A percentile compares a stretch with the other conserved stretches of the same genome.
These are phyloP conservation scores for Picochlorum sp. DNA, from an alignment of 139 green algal species.

Conservation along the genomic window DNA sequence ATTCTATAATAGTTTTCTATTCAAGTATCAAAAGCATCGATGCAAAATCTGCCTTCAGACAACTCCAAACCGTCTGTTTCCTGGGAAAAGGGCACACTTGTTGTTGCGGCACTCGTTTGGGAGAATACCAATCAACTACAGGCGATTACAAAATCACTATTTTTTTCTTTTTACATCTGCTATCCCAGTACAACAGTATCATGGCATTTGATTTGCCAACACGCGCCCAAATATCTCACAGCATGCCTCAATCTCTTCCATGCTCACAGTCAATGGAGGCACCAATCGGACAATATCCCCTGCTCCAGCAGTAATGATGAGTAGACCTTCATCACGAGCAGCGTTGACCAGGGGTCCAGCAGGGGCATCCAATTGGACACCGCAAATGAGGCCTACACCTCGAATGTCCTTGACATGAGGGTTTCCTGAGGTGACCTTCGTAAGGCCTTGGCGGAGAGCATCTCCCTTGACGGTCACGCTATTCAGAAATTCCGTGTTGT, in stretches of 20 bases:
- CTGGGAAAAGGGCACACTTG: too few relatives aligned
- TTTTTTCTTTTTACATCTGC: background rate
- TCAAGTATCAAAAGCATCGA: too few relatives aligned
- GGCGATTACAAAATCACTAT: background rate
- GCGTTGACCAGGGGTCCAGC: conserved; percentile 65
- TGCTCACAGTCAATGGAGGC: conserved; percentile 81
- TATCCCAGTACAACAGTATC: background rate
- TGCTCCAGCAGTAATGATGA: conserved; percentile 88
- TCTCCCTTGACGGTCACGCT: conserved; percentile 71
- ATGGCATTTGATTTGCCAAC: background rate
- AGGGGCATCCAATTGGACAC: conserved; percentile 82
- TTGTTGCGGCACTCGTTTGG: too few relatives aligned
- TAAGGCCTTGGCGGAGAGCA: conserved; percentile 57
- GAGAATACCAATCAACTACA: background rate
- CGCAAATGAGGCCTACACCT: conserved; percentile 54
- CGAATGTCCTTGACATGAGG: conserved; percentile 49
- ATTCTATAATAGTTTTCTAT: background rate
- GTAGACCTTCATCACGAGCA: conserved; percentile 65
- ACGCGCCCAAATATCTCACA: conserved; percentile 5
- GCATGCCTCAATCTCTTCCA: conserved; percentile 76
- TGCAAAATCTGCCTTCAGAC: too few relatives aligned
- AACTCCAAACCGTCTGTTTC: too few relatives aligned
- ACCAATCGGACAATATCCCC: conserved; percentile 92
- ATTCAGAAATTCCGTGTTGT: conserved; percentile 73
- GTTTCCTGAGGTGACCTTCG: conserved; percentile 54